A percentile compares a stretch with the other conserved stretches of the same genome.
phyloP scores from a whole-genome alignment of 1,139 yeast genomes.

The Candida smagusa region DNA sequence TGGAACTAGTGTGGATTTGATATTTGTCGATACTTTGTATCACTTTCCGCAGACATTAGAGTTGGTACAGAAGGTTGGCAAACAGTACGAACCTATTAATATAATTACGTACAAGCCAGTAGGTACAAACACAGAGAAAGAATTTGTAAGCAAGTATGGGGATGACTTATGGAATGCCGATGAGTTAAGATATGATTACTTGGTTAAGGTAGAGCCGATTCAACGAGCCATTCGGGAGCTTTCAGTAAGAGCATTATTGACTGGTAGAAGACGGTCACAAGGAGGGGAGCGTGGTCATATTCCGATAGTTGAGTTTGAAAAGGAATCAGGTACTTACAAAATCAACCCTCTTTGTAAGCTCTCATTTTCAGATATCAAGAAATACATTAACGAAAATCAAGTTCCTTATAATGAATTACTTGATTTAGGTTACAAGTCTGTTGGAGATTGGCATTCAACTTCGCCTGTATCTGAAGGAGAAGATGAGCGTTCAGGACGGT shows the following conservation, averaged over 20 bases:
- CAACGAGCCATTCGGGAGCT: constrained; percentile 77
- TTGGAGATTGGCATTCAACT: constrained; percentile 97
- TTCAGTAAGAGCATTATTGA: constrained; percentile 75
- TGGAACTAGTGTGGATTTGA: constrained; percentile 57
- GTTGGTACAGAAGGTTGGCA: constrained; percentile 58
- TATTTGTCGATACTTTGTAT: constrained; percentile 86
- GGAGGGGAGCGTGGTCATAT: constrained; percentile 80
- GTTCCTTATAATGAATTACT: constrained; percentile 86
- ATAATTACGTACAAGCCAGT: constrained; percentile 67
- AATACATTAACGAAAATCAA: constrained; percentile 61
- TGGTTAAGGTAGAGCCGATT: constrained; percentile 91
- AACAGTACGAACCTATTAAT: constrained; percentile 46
- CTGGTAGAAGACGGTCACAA: constrained; percentile 89
- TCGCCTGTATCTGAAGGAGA: constrained; percentile 86
- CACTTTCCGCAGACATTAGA: constrained; percentile 91
- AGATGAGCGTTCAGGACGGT: constrained; percentile 93
- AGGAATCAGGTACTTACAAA: constrained; percentile 65
- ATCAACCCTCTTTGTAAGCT: constrained; percentile 88
- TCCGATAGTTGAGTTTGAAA: constrained; percentile 75
- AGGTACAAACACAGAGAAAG: constrained; percentile 54
- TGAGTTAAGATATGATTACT: constrained; percentile 76
- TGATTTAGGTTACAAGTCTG: constrained; percentile 83
- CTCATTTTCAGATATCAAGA: constrained; percentile 70
- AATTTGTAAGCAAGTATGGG: constrained; percentile 68
- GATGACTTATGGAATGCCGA: constrained; percentile 79